phyloP scores from a whole-genome alignment of 768 basidiomycete species.

The Fomitopsis pulvina region DNA sequence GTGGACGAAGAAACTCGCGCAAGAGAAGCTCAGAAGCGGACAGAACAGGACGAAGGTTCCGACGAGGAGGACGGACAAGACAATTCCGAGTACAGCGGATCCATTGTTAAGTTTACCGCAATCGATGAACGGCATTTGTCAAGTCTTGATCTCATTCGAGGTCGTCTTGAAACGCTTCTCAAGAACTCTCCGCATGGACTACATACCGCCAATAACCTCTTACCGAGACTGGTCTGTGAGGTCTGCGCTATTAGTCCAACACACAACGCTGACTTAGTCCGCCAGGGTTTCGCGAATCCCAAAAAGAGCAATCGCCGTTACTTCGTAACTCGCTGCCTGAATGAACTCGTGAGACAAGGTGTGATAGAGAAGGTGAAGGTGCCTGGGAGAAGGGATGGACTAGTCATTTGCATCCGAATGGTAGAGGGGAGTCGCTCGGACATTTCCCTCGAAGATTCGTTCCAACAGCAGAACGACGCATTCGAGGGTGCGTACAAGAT shows the following conservation, averaged over 20 bases:
- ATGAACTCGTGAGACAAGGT: slow-evolving; percentile 66
- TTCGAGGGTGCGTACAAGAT: too few relatives aligned
- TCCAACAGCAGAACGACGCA: slow-evolving; percentile 26
- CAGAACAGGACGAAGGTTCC: slow-evolving; percentile 30
- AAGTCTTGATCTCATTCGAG: slow-evolving; percentile 64
- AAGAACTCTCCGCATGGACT: slow-evolving; percentile 63
- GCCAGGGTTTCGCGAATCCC: slow-evolving; percentile 72
- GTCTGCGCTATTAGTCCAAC: background rate
- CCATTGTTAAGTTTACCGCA: slow-evolving; percentile 50
- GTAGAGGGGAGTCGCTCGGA: slow-evolving; percentile 31
- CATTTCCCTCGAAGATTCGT: slow-evolving; percentile 14
- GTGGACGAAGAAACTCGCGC: slow-evolving; percentile 55
- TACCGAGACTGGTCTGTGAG: slow-evolving; percentile 63
- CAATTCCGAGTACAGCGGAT: slow-evolving; percentile 14
- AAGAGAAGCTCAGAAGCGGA: slow-evolving; percentile 28
- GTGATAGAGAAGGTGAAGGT: slow-evolving; percentile 71
- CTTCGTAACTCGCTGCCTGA: slow-evolving; percentile 60
- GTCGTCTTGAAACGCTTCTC: slow-evolving; percentile 65
- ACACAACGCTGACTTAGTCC: slow-evolving; percentile 3
- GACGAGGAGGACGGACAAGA: slow-evolving; percentile 18
- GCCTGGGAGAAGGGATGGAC: slow-evolving; percentile 41
- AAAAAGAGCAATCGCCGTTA: slow-evolving; percentile 77
- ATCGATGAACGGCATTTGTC: slow-evolving; percentile 76
- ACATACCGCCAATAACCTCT: slow-evolving; percentile 68
- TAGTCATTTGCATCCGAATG: slow-evolving; percentile 64